phyloP scores from a whole-genome alignment of 2,329 filamentous ascomycete species.

The Aspergillus vadensis region DNA sequence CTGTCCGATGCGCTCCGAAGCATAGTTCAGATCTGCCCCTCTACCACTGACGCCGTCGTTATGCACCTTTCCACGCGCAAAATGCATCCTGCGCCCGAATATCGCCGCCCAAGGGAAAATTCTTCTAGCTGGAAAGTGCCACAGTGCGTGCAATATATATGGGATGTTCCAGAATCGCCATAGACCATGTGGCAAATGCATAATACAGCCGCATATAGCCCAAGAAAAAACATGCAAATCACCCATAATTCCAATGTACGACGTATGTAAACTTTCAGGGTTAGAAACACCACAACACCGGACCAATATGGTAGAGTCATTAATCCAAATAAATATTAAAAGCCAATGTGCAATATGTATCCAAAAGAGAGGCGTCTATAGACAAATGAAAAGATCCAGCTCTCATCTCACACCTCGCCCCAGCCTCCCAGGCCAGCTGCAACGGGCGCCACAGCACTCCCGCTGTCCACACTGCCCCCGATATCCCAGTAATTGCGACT shows the following conservation, averaged over 20 bases:
- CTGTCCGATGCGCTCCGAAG: not conserved
- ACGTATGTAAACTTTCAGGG: not conserved
- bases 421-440: constrained; percentile 74
- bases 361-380: not conserved
- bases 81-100: constrained; percentile 2
- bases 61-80: constrained; percentile 8
- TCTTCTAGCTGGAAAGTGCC: not conserved
- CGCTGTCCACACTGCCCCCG: constrained; percentile 75
- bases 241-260: not conserved
- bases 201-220: not conserved
- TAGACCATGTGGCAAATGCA: not conserved
- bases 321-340: constrained; percentile 10
- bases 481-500: constrained; percentile 92
- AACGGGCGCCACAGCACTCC: constrained; percentile 68
- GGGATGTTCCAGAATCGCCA: not conserved
- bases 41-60: constrained; percentile 9
- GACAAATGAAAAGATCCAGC: not conserved
- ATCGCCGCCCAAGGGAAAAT: not conserved
- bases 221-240: not conserved
- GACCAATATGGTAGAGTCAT: not conserved
- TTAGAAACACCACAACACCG: constrained; percentile 9
- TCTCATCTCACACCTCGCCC: constrained; percentile 58
- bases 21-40: not conserved
- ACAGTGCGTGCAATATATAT: not conserved
- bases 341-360: constrained; percentile 18